Base-by-base conservation (phyloP, 2,329 filamentous ascomycete species). In the Xylariaceae sp. region DNA sequence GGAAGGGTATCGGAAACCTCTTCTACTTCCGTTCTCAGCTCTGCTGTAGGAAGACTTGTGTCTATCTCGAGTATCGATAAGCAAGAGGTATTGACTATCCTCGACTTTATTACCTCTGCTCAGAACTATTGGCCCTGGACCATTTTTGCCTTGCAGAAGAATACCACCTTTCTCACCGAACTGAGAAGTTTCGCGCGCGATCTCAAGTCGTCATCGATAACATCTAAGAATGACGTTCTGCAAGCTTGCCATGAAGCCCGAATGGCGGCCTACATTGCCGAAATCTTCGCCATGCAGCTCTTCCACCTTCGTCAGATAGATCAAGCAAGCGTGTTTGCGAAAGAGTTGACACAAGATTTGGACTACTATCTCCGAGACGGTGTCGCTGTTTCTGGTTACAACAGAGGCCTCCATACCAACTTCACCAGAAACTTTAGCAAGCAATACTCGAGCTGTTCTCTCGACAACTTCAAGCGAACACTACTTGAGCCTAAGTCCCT, bases 121-220 rank as follows among this genome's bases (percentile, higher is more conserved):
- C 91, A 96, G 61, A 93, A 95, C 64, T 88, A 90, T 61, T 97
- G 92, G 92, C 86, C 91, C 1, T 95, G 92, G 88, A 91, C 89
- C 1, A 90, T 94, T 45, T 85, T 88, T 45, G 83, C 86, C 32
- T 71, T 95, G 27, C 81, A 86, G 50, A 83, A 83, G 48, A 86
- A 95, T 57, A 76, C 79, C 1, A 72, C 74, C 0, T 92, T 95
- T 58, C 77, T 96, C 45, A 74, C 80, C 34, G 80, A 81, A 44
- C 75, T 95, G 16, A 78, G 87, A 16, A 74, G 76, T 4, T 93
- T 88, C 62, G 76, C 93, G 25, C 78, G 75, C 10, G 68, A 72
- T 4, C 67, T 87, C 19, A 73, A 74, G 46, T 65, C 79, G 4
- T 72, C 76, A 1, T 66, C 74, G 5, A 47, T 76, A 22, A 75